Percentiles rank a stretch among this genome's conserved stretches.
Evolutionary conservation across 805 yeast species (phyloP).

Genomic region (Brettanomyces anomalus): DNA sequence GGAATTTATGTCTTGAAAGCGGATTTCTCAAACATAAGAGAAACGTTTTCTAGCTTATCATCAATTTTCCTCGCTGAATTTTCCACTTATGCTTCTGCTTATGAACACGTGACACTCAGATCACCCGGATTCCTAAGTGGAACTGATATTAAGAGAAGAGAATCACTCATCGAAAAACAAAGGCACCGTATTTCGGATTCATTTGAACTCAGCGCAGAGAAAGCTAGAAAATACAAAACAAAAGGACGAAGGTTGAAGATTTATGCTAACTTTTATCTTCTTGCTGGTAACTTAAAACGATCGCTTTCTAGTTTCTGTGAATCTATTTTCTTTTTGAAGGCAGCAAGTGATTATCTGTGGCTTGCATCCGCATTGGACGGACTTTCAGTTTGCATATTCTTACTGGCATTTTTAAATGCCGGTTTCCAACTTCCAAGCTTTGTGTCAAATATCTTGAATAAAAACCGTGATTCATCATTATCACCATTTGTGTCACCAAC

Average conservation of each 20-base stretch:
- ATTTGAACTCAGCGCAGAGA: constrained; percentile 26
- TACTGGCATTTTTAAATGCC: constrained; percentile 48
- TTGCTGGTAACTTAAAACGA: constrained; percentile 70
- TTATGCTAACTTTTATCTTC: constrained; percentile 63
- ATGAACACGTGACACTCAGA: constrained; percentile 69
- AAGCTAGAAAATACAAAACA: constrained; percentile 32
- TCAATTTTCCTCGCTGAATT: constrained; percentile 53
- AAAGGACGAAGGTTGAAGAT: constrained; percentile 70
- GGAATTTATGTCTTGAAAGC: constrained; percentile 12
- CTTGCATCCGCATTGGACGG: constrained; percentile 83
- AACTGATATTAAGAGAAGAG: constrained; percentile 4
- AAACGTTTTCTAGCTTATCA: constrained; percentile 67
- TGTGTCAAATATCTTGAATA: constrained; percentile 16
- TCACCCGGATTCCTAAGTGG: constrained; percentile 54
- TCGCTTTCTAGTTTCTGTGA: constrained; percentile 73
- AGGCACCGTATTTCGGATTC: constrained; percentile 21
- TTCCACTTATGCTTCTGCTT: constrained; percentile 62
- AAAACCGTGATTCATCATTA: constrained; percentile 13
- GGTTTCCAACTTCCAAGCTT: constrained; percentile 40
- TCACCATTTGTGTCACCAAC: constrained; percentile 23
- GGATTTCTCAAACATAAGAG: constrained; percentile 34
- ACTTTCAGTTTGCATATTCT: constrained; percentile 53
- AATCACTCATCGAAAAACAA: constrained; percentile 12
- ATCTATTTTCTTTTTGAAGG: constrained; percentile 49
- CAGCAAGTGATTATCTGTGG: constrained; percentile 76